Percentiles rank a stretch among this genome's conserved stretches.
These are phyloP conservation scores for Picochlorum sp. DNA, from an alignment of 139 green algal species.

Conservation along the genomic window DNA sequence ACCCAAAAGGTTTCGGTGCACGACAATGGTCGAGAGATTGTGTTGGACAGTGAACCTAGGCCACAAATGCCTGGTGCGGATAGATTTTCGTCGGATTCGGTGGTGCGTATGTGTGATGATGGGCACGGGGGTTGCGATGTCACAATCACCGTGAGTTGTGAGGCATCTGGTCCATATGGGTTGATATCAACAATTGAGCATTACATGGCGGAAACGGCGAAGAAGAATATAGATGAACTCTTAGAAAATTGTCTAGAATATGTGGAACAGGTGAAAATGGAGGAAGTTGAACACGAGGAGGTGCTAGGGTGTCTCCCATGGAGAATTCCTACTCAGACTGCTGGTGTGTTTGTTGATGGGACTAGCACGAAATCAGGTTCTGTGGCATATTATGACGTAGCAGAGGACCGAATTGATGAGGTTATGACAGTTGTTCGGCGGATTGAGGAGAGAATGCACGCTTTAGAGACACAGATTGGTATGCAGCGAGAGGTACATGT, in stretches of 20 bases:
- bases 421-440: background rate
- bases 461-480: too few species aligned
- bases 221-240: constrained; percentile 12
- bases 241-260: background rate
- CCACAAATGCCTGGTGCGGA: constrained; percentile 21
- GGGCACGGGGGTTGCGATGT: background rate
- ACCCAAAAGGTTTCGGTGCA: constrained; percentile 2
- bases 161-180: constrained; percentile 15
- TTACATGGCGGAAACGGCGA: constrained; percentile 21
- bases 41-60: constrained; percentile 11
- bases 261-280: background rate
- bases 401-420: background rate
- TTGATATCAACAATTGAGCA: constrained; percentile 21
- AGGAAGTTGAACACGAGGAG: background rate
- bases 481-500: too few species aligned
- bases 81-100: constrained; percentile 16
- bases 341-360: background rate
- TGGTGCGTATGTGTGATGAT: constrained; percentile 1
- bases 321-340: background rate
- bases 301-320: background rate
- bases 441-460: background rate
- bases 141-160: background rate
- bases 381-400: background rate
- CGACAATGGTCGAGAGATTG: background rate
- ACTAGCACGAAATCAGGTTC: background rate